Evolutionary conservation across 2,329 filamentous ascomycete genomes (phyloP).

Genomic region (Ceratocystis diversiconidia): DNA sequence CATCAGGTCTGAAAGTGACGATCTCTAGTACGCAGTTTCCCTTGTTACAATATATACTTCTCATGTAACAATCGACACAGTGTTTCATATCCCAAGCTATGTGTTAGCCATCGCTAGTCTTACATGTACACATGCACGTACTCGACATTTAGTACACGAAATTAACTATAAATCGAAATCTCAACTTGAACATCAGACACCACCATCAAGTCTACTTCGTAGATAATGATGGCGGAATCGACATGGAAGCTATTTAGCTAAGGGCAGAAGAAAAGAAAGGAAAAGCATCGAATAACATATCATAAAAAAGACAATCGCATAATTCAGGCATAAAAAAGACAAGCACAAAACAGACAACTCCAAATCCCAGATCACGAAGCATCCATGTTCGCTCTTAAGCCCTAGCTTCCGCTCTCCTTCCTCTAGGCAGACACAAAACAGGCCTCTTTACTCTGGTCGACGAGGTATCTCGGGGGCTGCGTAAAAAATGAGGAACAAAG

Average conservation of each 20-base stretch:
- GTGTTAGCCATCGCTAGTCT: too few species aligned
- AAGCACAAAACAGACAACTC: constrained; percentile 12
- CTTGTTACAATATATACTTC: neutral
- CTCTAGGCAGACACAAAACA: neutral
- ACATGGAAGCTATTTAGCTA: neutral
- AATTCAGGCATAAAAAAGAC: constrained; percentile 6
- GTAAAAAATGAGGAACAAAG: constrained; percentile 1
- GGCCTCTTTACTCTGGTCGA: too few species aligned
- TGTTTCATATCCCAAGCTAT: too few species aligned
- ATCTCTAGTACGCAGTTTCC: neutral
- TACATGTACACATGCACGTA: too few species aligned
- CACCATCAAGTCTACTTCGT: too few species aligned
- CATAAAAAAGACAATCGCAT: constrained; percentile 6
- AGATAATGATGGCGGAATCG: too few species aligned
- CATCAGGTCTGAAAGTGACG: neutral
- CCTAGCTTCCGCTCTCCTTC: neutral
- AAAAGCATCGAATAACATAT: constrained; percentile 10
- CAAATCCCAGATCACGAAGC: constrained; percentile 15
- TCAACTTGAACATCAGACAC: too few species aligned
- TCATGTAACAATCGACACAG: too few species aligned
- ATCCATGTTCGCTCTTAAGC: constrained; percentile 8
- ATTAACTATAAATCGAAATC: too few species aligned
- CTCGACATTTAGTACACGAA: too few species aligned
- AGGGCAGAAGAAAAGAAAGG: constrained; percentile 18
- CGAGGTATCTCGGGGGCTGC: neutral